These are phyloP conservation scores for Huntiella abstrusa DNA, from an alignment of 2,329 filamentous ascomycete genomes.

Conservation along the genomic window DNA sequence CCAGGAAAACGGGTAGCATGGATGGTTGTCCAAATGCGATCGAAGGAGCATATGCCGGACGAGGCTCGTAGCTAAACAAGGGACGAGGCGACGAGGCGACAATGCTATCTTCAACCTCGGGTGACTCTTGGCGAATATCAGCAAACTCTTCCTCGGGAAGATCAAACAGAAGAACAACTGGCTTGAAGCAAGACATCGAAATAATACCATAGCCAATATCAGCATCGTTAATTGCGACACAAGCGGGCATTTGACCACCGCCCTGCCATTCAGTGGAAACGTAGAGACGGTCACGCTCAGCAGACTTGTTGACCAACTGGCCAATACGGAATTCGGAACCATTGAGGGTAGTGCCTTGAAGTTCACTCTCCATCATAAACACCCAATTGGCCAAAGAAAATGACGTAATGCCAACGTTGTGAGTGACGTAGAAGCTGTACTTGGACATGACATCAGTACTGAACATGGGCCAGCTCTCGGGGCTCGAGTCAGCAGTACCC, in stretches of 20 bases:
- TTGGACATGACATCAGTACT: slow-evolving; percentile 41
- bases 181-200: slow-evolving; percentile 38
- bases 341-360: slow-evolving; percentile 31
- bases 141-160: slow-evolving; percentile 32
- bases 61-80: slow-evolving; percentile 39
- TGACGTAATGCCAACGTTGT: slow-evolving; percentile 39
- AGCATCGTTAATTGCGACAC: slow-evolving; percentile 35
- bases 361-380: slow-evolving; percentile 42
- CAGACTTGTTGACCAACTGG: slow-evolving; percentile 37
- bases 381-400: slow-evolving; percentile 44
- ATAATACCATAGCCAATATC: slow-evolving; percentile 46
- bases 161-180: slow-evolving; percentile 41
- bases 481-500: slow-evolving; percentile 31
- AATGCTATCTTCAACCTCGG: slow-evolving; percentile 1
- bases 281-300: slow-evolving; percentile 36
- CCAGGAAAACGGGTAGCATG: slow-evolving; percentile 35
- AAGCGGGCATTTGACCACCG: slow-evolving; percentile 32
- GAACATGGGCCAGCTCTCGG: slow-evolving; percentile 44
- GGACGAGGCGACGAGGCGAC: slow-evolving; percentile 17
- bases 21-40: slow-evolving; percentile 39
- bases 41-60: slow-evolving; percentile 46
- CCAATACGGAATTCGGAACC: slow-evolving; percentile 44
- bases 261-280: slow-evolving; percentile 30
- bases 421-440: slow-evolving; percentile 44
- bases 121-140: slow-evolving; percentile 7